These are phyloP conservation scores for Albugo candida DNA, from an alignment of 352 stramenopile species.

Conservation along the genomic window DNA sequence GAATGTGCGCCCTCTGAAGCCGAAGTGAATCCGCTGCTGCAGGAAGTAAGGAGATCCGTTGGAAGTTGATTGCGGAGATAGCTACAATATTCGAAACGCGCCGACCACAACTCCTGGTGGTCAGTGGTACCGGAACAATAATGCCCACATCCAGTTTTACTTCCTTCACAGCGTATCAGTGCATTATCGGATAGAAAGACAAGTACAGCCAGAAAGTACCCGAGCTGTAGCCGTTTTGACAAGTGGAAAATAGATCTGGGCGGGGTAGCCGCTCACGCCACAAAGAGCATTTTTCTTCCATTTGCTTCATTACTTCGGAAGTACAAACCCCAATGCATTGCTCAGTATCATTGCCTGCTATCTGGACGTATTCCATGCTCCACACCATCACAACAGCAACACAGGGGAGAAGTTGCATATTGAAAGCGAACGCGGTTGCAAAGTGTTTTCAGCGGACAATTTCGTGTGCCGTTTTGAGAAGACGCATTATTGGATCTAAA, in stretches of 20 bases:
- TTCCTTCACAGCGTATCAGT: slow-evolving; percentile 9
- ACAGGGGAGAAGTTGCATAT: slow-evolving; percentile 4
- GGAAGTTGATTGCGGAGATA: background rate
- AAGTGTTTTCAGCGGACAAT: slow-evolving; percentile 12
- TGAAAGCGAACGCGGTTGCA: slow-evolving; percentile 8
- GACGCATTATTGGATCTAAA: background rate
- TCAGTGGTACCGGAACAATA: no score
- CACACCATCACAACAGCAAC: slow-evolving; percentile 10
- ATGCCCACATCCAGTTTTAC: slow-evolving; percentile 1
- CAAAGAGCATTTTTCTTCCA: slow-evolving; percentile 13
- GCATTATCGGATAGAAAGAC: slow-evolving; percentile 11
- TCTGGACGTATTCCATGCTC: background rate
- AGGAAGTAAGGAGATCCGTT: background rate
- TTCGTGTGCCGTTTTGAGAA: slow-evolving; percentile 6
- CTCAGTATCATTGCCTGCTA: slow-evolving; percentile 8
- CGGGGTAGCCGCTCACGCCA: slow-evolving; percentile 7
- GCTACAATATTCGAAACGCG: slow-evolving; percentile 1
- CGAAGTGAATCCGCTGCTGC: no score
- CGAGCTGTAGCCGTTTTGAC: background rate
- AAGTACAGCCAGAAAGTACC: slow-evolving; percentile 3
- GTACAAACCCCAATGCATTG: background rate
- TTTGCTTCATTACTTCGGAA: slow-evolving; percentile 14
- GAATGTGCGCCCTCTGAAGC: no score
- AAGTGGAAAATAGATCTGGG: slow-evolving; percentile 10
- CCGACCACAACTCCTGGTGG: background rate